Evolutionary conservation across 83 land plant genomes (phyloP).

Genomic region (Picea abies): DNA sequence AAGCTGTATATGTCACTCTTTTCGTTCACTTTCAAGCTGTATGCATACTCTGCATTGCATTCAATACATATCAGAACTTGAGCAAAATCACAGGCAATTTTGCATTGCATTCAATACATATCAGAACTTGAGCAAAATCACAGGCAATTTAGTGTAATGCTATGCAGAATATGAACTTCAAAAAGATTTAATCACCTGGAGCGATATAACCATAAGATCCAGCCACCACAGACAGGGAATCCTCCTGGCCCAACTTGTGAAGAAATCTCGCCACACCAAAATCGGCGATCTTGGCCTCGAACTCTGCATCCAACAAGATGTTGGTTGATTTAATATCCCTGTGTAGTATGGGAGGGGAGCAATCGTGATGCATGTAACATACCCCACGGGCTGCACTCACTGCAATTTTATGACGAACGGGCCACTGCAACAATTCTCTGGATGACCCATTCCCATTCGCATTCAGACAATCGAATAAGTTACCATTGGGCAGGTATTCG

Average conservation of each 20-base stretch:
- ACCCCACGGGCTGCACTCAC: not conserved
- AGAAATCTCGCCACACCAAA: conserved; percentile 50
- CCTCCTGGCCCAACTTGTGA: conserved; percentile 18
- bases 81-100: not conserved
- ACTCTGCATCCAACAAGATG: not conserved
- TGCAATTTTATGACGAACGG: not conserved
- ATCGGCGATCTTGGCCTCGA: not conserved
- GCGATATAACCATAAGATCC: not conserved
- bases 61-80: not conserved
- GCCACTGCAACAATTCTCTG: conserved; percentile 7
- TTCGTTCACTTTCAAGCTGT: conserved; percentile 9
- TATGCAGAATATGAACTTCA: not conserved
- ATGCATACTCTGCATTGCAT: conserved; percentile 11
- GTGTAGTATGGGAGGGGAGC: not conserved
- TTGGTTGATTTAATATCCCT: not conserved
- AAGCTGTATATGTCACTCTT: conserved; percentile 27
- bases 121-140: not conserved
- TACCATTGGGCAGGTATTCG: not conserved
- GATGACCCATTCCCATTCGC: not conserved
- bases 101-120: not conserved
- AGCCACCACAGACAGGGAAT: not conserved
- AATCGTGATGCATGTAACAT: not conserved
- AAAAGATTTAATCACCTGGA: not conserved
- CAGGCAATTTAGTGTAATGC: not conserved
- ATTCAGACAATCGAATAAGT: not conserved